Evolutionary conservation across 2,329 filamentous ascomycete genomes (phyloP), one percentile per base, ranked within the genome.

Genomic region (Pseudogymnoascus verrucosus): DNA sequence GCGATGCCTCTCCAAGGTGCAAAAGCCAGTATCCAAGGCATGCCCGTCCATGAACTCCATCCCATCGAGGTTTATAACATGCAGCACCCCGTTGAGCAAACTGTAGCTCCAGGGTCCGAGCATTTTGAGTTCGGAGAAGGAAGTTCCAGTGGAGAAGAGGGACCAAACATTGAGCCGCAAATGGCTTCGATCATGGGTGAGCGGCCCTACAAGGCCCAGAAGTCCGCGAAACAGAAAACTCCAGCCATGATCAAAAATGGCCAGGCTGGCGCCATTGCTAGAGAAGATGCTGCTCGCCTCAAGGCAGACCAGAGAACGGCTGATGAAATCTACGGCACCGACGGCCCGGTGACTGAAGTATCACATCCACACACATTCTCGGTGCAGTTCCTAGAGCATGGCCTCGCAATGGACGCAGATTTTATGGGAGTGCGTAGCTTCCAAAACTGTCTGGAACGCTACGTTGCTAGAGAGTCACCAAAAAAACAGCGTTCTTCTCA

Each of bases 361-460:
- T 34, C 51, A 57, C 51, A 57, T 19, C 28, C 51, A 57, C 51
- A 57, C 28, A 57, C 51, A 34, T 34, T 19, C n/a, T 34, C 51
- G 16, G 51, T 57, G 26, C 51, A 57, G 51, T 57, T 57, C n/a
- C 10, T 21, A 10, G 28, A 19, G 28, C 51, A 19, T 21, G n/a
- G 28, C 4, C 28, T 57, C 16, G 51, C 28, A 10, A 57, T 57
- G 51, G 28, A 12, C 11, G 28, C 51, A 34, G 51, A 57, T 21
- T 57, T 34, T 57, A 57, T 57, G n/a, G 51, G 51, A 21, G 51
- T 57, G 16, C 28, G 51, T 34, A 57, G 51, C 16, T 57, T 57
- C 51, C 51, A 57, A 21, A 57, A 57, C 19, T 57, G 51, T 11
- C 28, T 57, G 16, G 51, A 57, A 57, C 2, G n/a, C 5, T 57